These are phyloP conservation scores for Debaryomyces tyrocola DNA, from an alignment of 805 yeast species.

Conservation along the genomic window DNA sequence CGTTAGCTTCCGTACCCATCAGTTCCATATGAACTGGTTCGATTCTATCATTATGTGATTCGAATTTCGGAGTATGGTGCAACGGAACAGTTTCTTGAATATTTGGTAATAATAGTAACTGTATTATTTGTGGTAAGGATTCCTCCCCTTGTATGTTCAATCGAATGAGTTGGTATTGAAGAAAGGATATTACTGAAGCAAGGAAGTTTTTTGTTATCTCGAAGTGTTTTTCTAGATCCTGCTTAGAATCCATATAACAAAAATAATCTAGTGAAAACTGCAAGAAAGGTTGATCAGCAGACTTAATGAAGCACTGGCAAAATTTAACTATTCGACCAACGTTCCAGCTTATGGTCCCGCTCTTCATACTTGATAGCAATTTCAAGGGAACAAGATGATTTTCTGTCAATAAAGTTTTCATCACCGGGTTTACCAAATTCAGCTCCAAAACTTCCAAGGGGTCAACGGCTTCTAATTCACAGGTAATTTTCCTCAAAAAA, in stretches of 20 bases:
- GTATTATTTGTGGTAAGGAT: conserved; percentile 1
- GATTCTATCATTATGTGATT: too few species aligned
- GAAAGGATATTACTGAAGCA: neutral
- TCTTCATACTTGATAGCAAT: too few species aligned
- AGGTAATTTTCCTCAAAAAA: conserved; percentile 5
- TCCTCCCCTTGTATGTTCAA: neutral
- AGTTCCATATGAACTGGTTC: too few species aligned
- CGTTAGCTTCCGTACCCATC: too few species aligned
- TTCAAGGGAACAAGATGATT: neutral
- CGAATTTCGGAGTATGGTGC: too few species aligned
- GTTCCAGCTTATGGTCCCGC: too few species aligned
- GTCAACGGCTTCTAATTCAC: neutral
- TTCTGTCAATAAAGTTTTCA: neutral
- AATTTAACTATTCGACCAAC: too few species aligned
- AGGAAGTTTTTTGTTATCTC: neutral
- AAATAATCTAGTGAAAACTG: conserved; percentile 14
- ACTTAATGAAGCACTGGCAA: too few species aligned
- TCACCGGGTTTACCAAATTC: conserved; percentile 14
- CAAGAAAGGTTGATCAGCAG: conserved; percentile 11
- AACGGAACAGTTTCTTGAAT: too few species aligned
- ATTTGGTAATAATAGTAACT: too few species aligned
- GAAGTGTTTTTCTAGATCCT: conserved; percentile 1
- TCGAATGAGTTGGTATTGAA: neutral
- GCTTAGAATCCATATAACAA: conserved; percentile 17
- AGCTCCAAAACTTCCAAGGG: conserved; percentile 12